phyloP scores from a whole-genome alignment of 257 asterid genomes.

The Oldenlandia corymbosa region DNA sequence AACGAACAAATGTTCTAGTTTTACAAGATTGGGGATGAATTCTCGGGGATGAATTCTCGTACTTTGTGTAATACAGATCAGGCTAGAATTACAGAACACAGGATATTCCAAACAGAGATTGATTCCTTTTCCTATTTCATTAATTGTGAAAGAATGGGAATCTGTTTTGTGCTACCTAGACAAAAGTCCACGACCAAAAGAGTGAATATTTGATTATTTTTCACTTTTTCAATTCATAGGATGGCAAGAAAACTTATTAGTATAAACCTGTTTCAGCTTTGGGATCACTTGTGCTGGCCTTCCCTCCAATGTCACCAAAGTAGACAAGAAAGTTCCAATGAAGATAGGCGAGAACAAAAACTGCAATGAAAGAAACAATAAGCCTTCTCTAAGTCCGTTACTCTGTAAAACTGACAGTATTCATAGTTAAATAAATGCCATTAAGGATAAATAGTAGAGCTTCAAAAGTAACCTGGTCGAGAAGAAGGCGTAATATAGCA shows the following conservation, averaged over 20 bases:
- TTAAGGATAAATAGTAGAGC: not conserved
- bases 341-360: conserved; percentile 71
- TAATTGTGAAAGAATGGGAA: too few species aligned
- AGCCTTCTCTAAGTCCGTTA: conserved; percentile 5
- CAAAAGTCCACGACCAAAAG: too few species aligned
- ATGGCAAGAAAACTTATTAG: not conserved
- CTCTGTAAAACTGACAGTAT: conserved; percentile 2
- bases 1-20: too few species aligned
- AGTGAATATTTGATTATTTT: too few species aligned
- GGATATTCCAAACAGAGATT: too few species aligned
- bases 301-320: conserved; percentile 69
- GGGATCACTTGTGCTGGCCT: conserved; percentile 60
- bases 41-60: too few species aligned
- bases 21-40: too few species aligned
- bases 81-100: too few species aligned
- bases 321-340: conserved; percentile 55
- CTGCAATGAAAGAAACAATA: conserved; percentile 34
- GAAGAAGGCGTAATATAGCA: conserved; percentile 61
- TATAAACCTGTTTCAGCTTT: conserved; percentile 75
- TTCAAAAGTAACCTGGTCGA: conserved; percentile 64
- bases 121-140: too few species aligned
- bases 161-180: too few species aligned
- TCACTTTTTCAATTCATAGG: not conserved
- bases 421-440: not conserved
- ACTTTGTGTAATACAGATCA: too few species aligned